Conservation (phyloP, 2,329 filamentous ascomycete species). For the Exophiala phaeomuriformis region DNA sequence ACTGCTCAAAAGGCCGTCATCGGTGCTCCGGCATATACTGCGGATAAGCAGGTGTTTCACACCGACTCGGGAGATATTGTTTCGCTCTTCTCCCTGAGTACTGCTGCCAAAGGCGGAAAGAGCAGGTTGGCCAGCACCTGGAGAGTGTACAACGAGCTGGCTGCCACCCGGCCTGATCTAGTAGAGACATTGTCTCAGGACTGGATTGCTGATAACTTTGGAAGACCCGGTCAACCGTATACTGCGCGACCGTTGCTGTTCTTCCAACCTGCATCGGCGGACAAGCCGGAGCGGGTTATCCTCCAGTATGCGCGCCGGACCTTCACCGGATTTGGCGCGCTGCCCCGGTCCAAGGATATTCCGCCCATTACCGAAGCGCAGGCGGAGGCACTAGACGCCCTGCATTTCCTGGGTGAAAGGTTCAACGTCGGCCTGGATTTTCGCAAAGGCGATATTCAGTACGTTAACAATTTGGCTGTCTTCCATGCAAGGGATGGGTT, state of each 20-base stretch:
- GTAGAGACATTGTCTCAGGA: constrained; percentile 45
- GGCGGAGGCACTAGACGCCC: constrained; percentile 46
- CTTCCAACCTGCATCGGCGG: constrained; percentile 45
- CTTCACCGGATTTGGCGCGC: constrained; percentile 47
- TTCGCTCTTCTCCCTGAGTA: constrained; percentile 42
- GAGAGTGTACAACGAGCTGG: constrained; percentile 51
- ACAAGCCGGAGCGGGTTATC: constrained; percentile 47
- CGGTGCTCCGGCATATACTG: constrained; percentile 39
- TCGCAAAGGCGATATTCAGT: constrained; percentile 45
- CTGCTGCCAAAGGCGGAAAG: constrained; percentile 45
- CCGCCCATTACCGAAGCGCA: constrained; percentile 47
- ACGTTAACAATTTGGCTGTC: constrained; percentile 47
- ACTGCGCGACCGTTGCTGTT: constrained; percentile 41
- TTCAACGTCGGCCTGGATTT: constrained; percentile 40
- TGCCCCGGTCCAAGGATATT: constrained; percentile 38
- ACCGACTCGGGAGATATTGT: constrained; percentile 51
- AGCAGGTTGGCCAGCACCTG: constrained; percentile 49
- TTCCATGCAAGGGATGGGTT: constrained; percentile 47
- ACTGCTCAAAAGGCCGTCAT: constrained; percentile 35
- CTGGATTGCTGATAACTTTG: constrained; percentile 48
- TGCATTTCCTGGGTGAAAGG: constrained; percentile 45
- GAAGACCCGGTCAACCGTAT: constrained; percentile 43
- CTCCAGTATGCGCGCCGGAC: constrained; percentile 55
- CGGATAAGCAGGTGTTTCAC: constrained; percentile 53
- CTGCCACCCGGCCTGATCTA: constrained; percentile 46